Evolutionary conservation across 768 basidiomycete genomes (phyloP), one percentile per base, ranked within the genome.

Genomic region (Psilocybe sp.): DNA sequence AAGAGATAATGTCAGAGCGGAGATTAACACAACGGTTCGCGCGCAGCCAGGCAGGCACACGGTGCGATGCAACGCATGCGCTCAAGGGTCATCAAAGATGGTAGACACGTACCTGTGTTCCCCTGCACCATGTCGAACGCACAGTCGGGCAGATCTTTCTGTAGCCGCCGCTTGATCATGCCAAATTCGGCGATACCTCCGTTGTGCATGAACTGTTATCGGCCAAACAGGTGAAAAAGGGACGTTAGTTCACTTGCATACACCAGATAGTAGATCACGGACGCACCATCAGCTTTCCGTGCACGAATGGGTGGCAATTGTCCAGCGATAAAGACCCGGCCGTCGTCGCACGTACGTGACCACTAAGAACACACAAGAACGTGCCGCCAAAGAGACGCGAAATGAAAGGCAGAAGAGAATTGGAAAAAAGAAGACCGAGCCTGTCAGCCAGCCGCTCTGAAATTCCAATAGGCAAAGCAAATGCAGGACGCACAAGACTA

Each of bases 221-320:
- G 12, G 5, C 19, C 16, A 15, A 28, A 38, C 31, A 33, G 13
- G 13, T 49, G 31, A 20, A 14, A 33, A 40, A 44, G 44, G 47
- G 39, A 43, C 37, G 42, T 28, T 28, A 28, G 7, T 3, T 7
- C 23, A 28, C 23, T 4, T 3, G 23, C 23, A 28, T 7, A 28
- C 35, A 12, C 38, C 31, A 33, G 35, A 20, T n/a, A 13, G 14
- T 9, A n/a, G 40, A 43, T 15, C 40, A 35, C 20, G 45, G 42
- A 55, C 69, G 58, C 60, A 93, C 94, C 92, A 98, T 97, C 42
- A 99, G 72, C 62, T 89, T 93, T 9, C 89, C 91, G 61, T 91
- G 86, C 36, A 83, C 82, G 70, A 96, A 99, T 5, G 97, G 97
- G 69, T 98, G 96, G 59, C 92, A 95, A 61, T 96, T 96, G 65